Evolutionary conservation across 2,329 filamentous ascomycete genomes (phyloP).

Genomic region (Aschersonia sp.): DNA sequence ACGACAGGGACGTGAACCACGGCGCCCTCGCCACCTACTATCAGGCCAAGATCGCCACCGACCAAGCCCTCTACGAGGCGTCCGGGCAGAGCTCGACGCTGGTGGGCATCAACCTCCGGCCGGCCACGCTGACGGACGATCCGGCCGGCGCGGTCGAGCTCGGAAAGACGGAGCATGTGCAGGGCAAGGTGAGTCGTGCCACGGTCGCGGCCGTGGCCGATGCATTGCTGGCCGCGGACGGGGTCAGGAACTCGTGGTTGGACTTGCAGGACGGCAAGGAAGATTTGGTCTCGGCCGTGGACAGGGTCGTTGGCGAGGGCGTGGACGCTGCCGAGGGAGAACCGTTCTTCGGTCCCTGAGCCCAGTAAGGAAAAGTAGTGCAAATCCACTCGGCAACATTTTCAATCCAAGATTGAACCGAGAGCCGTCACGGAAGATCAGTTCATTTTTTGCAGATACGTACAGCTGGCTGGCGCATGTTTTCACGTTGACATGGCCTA

Average conservation of each 20-base stretch:
- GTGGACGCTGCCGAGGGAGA: constrained; percentile 40
- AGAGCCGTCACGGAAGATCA: too few relatives aligned
- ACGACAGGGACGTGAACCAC: constrained; percentile 23
- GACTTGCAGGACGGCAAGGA: constrained; percentile 41
- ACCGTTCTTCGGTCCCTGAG: constrained; percentile 12
- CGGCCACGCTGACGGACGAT: constrained; percentile 33
- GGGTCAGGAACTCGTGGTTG: constrained; percentile 34
- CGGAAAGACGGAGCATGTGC: constrained; percentile 25
- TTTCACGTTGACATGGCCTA: too few relatives aligned
- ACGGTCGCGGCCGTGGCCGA: constrained; percentile 45
- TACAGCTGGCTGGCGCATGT: too few relatives aligned
- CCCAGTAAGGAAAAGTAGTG: too few relatives aligned
- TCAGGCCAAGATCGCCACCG: constrained; percentile 44
- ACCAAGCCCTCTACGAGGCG: constrained; percentile 38
- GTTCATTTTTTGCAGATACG: too few relatives aligned
- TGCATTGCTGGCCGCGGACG: constrained; percentile 34
- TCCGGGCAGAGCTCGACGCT: constrained; percentile 26
- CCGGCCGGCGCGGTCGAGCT: constrained; percentile 31
- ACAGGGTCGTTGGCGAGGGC: constrained; percentile 30
- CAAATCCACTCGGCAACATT: too few relatives aligned
- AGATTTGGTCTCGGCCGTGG: constrained; percentile 29
- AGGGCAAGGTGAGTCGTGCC: constrained; percentile 34
- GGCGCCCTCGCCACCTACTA: constrained; percentile 36
- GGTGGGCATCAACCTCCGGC: constrained; percentile 37
- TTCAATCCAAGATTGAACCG: too few relatives aligned